Percentiles rank a stretch among this genome's conserved stretches.
phyloP scores from a whole-genome alignment of 2,329 filamentous ascomycete genomes.

The Monosporascus sp. region DNA sequence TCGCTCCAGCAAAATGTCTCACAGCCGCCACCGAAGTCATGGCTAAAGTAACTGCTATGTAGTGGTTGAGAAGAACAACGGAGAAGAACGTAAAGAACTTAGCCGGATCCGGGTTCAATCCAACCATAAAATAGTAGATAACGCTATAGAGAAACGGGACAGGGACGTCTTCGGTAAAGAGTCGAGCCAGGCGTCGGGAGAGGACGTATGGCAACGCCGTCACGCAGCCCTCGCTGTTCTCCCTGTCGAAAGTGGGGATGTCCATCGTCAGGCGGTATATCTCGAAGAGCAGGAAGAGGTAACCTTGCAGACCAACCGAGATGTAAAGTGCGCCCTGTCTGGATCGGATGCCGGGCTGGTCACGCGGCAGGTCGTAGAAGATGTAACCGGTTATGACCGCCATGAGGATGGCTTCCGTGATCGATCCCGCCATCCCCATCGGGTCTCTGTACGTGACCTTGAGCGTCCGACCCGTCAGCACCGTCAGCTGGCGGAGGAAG shows the following conservation, averaged over 20 bases:
- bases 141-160: constrained; percentile 66
- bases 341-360: constrained; percentile 67
- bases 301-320: constrained; percentile 66
- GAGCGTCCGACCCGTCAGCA: constrained; percentile 64
- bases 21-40: constrained; percentile 61
- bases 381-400: constrained; percentile 68
- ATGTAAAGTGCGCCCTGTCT: constrained; percentile 69
- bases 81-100: constrained; percentile 71
- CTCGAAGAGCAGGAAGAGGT: constrained; percentile 71
- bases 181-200: constrained; percentile 62
- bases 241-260: constrained; percentile 70
- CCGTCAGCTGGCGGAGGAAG: constrained; percentile 56
- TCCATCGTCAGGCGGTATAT: constrained; percentile 70
- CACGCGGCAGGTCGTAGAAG: constrained; percentile 60
- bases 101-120: constrained; percentile 56
- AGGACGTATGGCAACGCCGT: constrained; percentile 64
- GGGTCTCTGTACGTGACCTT: constrained; percentile 72
- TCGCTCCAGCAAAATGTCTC: constrained; percentile 64
- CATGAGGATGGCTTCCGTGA: constrained; percentile 67
- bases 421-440: constrained; percentile 65
- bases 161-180: constrained; percentile 67
- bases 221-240: constrained; percentile 68
- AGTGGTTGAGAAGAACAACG: constrained; percentile 64
- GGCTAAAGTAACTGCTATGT: constrained; percentile 68
- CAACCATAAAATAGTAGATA: constrained; percentile 75